Evolutionary conservation across 352 stramenopile species (phyloP), one percentile per base, ranked within the genome.

Genomic region (Phytophthora litchii): DNA sequence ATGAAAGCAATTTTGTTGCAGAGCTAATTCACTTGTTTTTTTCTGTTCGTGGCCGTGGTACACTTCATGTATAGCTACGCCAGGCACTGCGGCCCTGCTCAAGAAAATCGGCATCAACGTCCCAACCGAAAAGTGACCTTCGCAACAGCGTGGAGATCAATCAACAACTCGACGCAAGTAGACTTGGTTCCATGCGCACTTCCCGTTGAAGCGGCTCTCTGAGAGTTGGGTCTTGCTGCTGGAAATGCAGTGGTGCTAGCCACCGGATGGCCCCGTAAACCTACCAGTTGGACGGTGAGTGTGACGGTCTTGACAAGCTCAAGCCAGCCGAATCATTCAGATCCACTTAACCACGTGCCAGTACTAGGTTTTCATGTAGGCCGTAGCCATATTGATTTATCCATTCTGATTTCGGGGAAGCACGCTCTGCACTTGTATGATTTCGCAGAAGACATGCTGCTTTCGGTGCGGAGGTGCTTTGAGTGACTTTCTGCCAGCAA

Each of bases 101-200:
- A 77, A 67, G 36, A 80, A 74, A 34, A 77, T 80, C 37, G 72
- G 72, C 13, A 78, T 80, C 23, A 72, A 74, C 29, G 63, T 72
- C 35, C 67, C 70, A 6, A 70, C 41, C 11, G 52, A 76, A 14
- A 60, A 56, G 13, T 68, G 36, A 70, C 55, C 14, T 51, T 21
- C 4, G 35, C 5, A 27, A 27, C 23, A 5, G 19, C 16, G 3
- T 37, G 21, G 32, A 50, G 19, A 19, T 21, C 12, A 23, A 20
- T 38, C 51, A 62, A 56, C 23, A 34, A 21, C 29, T 41, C 21
- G 14, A 67, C 45, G 17, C 20, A 3, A 5, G 23, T 27, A 27
- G 23, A 27, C 23, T 27, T 27, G 29, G 29, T 48, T 11, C 45
- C 16, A 20, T 43, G 54, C 35, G 43, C 25, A 40, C 21, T 27